These are phyloP conservation scores for Phytophthora colocasiae DNA, from an alignment of 352 stramenopile genomes.

Conservation along the genomic window DNA sequence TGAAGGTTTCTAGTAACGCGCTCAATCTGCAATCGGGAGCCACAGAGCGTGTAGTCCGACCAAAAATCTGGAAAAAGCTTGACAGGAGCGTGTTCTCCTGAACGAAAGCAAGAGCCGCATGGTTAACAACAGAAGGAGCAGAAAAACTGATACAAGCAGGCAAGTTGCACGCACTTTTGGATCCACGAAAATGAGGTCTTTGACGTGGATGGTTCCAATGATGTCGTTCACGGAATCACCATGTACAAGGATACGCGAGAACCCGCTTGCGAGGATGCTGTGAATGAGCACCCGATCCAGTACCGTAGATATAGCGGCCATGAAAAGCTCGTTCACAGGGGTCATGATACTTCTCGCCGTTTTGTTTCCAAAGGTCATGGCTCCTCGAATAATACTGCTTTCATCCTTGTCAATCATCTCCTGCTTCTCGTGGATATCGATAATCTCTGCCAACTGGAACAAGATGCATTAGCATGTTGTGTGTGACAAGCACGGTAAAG, in stretches of 20 bases:
- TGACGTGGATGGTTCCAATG: constrained; percentile 97
- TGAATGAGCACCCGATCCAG: constrained; percentile 89
- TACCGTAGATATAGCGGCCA: constrained; percentile 87
- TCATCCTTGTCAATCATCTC: constrained; percentile 95
- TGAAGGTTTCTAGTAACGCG: constrained; percentile 95
- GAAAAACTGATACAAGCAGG: too few species aligned
- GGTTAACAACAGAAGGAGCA: constrained; percentile 56
- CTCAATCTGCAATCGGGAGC: constrained; percentile 93
- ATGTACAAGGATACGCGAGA: constrained; percentile 95
- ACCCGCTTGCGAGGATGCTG: constrained; percentile 96
- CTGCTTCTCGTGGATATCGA: constrained; percentile 96
- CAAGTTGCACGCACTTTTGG: constrained; percentile 87
- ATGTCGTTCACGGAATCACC: constrained; percentile 90
- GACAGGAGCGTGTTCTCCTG: constrained; percentile 72
- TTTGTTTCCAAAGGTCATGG: constrained; percentile 95
- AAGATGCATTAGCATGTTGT: not conserved
- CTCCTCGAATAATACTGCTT: constrained; percentile 94
- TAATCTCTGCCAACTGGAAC: constrained; percentile 93
- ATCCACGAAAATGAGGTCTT: constrained; percentile 99
- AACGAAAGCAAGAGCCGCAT: constrained; percentile 7
- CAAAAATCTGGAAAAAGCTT: constrained; percentile 78
- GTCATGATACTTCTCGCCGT: constrained; percentile 95
- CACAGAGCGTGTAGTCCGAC: constrained; percentile 71
- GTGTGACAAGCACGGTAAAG: not conserved
- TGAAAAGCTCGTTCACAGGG: constrained; percentile 94